Percentiles rank a stretch among this genome's conserved stretches.
Conservation (phyloP, 495 filamentous ascomycete genomes). For the Hypoxylon fuscum region DNA sequence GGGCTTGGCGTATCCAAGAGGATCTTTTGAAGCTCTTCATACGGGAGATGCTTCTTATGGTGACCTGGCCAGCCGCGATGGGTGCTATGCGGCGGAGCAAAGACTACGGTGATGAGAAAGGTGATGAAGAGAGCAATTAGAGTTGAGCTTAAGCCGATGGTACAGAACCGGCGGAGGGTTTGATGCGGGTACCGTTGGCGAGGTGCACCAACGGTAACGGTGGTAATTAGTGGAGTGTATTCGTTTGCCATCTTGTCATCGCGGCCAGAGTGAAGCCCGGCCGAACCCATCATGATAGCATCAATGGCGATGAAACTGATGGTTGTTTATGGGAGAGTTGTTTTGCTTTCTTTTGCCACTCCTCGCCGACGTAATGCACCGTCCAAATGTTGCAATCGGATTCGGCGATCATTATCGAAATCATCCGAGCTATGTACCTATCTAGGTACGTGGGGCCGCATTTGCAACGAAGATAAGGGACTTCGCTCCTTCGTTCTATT, state of each 20-base stretch:
- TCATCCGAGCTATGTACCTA: not conserved
- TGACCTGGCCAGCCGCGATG: slow-evolving; percentile 51
- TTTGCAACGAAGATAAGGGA: too few species aligned
- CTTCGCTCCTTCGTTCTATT: too few species aligned
- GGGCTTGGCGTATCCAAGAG: slow-evolving; percentile 75
- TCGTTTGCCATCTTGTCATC: slow-evolving; percentile 63
- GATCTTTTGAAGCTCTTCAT: slow-evolving; percentile 74
- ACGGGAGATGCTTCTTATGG: slow-evolving; percentile 55
- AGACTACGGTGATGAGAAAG: slow-evolving; percentile 66
- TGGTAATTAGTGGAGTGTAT: slow-evolving; percentile 67
- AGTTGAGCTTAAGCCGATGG: slow-evolving; percentile 64
- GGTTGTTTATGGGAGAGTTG: slow-evolving; percentile 6
- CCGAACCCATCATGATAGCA: too few species aligned
- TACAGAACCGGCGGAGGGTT: slow-evolving; percentile 76
- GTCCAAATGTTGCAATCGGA: slow-evolving; percentile 29
- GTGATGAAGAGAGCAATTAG: slow-evolving; percentile 67
- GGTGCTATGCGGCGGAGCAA: slow-evolving; percentile 57
- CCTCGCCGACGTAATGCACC: slow-evolving; percentile 30
- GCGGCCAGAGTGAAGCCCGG: slow-evolving; percentile 8
- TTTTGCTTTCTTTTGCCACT: slow-evolving; percentile 13
- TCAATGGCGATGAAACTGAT: slow-evolving; percentile 10
- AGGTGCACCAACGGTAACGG: slow-evolving; percentile 59
- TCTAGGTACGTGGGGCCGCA: slow-evolving; percentile 1
- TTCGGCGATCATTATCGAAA: slow-evolving; percentile 13
- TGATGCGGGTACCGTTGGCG: slow-evolving; percentile 75